These are phyloP conservation scores for Botryotinia calthae DNA, from an alignment of 2,329 filamentous ascomycete species.

Conservation along the genomic window DNA sequence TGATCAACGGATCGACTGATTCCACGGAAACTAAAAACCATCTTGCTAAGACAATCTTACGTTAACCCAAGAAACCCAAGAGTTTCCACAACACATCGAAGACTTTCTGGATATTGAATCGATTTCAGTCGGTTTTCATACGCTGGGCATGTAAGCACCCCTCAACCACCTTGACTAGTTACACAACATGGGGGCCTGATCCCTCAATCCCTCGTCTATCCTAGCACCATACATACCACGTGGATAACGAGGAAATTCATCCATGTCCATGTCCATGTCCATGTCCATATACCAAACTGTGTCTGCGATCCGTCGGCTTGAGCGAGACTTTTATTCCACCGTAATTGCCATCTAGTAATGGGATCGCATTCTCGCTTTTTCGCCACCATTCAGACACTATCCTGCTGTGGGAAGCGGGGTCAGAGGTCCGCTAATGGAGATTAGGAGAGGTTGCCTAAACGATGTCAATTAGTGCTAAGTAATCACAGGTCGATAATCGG, in stretches of 20 bases:
- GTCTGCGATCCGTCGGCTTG: constrained; percentile 1
- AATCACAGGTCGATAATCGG: neutral
- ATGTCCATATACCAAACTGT: neutral
- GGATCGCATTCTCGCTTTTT: neutral
- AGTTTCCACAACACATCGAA: neutral
- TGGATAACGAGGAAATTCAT: neutral
- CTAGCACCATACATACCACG: neutral
- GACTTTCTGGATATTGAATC: neutral
- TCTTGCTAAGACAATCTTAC: neutral
- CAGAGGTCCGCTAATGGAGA: neutral
- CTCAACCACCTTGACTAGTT: neutral
- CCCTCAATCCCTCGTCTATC: neutral
- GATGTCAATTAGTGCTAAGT: neutral
- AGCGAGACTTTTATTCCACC: neutral
- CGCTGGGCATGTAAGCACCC: neutral
- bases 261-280: neutral
- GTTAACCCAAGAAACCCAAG: constrained; percentile 1
- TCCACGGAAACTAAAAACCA: neutral
- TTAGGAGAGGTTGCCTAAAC: neutral
- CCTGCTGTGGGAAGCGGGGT: neutral
- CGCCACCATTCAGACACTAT: neutral
- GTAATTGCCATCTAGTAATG: neutral
- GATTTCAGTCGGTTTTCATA: neutral
- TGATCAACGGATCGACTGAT: neutral
- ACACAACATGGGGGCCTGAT: neutral